A percentile compares a stretch with the other conserved stretches of the same genome.
These are phyloP conservation scores for Aspergillus quadrilineatus DNA, from an alignment of 2,329 filamentous ascomycete species.

Conservation along the genomic window DNA sequence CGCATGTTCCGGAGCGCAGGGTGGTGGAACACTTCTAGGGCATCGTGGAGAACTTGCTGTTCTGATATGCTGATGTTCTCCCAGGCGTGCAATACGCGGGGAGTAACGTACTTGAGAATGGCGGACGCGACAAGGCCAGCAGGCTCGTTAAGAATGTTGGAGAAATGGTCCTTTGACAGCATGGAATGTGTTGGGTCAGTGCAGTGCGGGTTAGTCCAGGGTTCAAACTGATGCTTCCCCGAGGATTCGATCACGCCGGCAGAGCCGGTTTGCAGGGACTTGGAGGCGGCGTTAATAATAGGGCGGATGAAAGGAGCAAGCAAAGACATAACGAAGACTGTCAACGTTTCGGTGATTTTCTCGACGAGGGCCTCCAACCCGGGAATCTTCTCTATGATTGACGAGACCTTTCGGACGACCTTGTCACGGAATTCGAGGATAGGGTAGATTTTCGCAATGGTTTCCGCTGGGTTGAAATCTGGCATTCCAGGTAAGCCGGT, in stretches of 20 bases:
- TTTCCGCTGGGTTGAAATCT: conserved; percentile 75
- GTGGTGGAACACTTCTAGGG: conserved; percentile 84
- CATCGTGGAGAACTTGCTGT: conserved; percentile 78
- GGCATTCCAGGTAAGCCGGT: conserved; percentile 68
- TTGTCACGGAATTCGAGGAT: conserved; percentile 92
- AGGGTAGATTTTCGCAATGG: conserved; percentile 81
- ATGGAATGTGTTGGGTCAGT: conserved; percentile 80
- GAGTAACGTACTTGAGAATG: conserved; percentile 82
- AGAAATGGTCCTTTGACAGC: conserved; percentile 82
- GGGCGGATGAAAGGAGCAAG: conserved; percentile 89
- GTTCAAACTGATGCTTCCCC: conserved; percentile 72
- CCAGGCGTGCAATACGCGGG: conserved; percentile 88
- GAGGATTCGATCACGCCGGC: conserved; percentile 67
- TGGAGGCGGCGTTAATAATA: conserved; percentile 82
- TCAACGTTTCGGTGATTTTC: conserved; percentile 88
- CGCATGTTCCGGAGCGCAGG: conserved; percentile 74
- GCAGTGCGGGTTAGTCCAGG: conserved; percentile 73
- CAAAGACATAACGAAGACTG: conserved; percentile 85
- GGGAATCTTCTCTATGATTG: conserved; percentile 85
- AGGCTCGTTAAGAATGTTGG: conserved; percentile 73
- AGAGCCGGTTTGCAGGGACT: conserved; percentile 81
- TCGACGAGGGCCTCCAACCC: conserved; percentile 87
- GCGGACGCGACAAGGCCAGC: conserved; percentile 71
- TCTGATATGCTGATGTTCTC: conserved; percentile 81
- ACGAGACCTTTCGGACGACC: conserved; percentile 82